These are phyloP conservation scores for Candida sojae DNA, from an alignment of 1,139 yeast species.

Conservation along the genomic window DNA sequence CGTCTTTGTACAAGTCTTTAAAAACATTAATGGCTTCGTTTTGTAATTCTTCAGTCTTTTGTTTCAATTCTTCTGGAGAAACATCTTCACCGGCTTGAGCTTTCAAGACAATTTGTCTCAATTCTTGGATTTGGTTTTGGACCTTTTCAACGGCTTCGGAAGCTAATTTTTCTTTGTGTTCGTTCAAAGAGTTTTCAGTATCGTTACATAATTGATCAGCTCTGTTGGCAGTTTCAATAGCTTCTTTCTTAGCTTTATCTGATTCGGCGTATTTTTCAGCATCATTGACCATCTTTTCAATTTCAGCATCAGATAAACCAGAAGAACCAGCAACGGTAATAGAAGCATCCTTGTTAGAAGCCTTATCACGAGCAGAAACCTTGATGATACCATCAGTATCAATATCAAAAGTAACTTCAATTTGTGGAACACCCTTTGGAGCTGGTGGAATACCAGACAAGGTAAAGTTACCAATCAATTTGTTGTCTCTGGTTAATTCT, in stretches of 20 bases:
- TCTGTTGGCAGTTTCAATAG: constrained; percentile 94
- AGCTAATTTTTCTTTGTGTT: constrained; percentile 91
- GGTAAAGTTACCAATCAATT: constrained; percentile 96
- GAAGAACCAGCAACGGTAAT: constrained; percentile 99
- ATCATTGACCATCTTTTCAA: constrained; percentile 97
- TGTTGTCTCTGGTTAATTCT: constrained; percentile 98
- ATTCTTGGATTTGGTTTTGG: constrained; percentile 69
- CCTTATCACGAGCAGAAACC: constrained; percentile 98
- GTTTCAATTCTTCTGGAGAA: constrained; percentile 79
- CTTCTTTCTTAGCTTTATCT: constrained; percentile 92
- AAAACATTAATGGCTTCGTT: constrained; percentile 88
- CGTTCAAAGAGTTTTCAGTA: constrained; percentile 91
- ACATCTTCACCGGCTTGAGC: constrained; percentile 93
- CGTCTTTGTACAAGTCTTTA: constrained; percentile 88
- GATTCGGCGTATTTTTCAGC: constrained; percentile 98
- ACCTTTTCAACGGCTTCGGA: constrained; percentile 86
- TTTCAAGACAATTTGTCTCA: constrained; percentile 90
- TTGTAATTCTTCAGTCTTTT: constrained; percentile 94
- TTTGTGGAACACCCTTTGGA: constrained; percentile 99
- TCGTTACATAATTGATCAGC: constrained; percentile 97
- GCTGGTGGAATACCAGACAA: constrained; percentile 97
- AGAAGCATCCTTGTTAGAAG: constrained; percentile 97
- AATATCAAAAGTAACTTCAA: constrained; percentile 95
- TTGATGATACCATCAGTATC: constrained; percentile 99
- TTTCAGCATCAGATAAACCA: constrained; percentile 94